Evolutionary conservation across 768 basidiomycete genomes (phyloP), one percentile per base, ranked within the genome.

Genomic region (Lepiota brunneoincarnata): DNA sequence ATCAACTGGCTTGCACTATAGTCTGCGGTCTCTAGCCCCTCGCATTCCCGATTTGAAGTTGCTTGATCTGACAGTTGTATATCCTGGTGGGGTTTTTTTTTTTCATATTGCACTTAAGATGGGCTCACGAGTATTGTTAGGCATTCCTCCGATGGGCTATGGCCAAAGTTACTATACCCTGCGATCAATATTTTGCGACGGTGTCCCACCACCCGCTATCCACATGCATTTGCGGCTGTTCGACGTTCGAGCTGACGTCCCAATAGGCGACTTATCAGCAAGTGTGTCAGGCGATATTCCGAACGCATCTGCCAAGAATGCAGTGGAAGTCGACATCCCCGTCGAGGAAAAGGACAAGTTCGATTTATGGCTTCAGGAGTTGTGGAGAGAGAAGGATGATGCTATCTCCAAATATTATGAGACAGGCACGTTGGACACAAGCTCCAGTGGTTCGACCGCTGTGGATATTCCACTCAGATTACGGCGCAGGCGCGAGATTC

Each of bases 111-210:
- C 41, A 10, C 51, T 15, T 23, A 57, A 28, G 58, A 46, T 41
- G 6, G 38, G 49, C 51, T 64, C 17, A 66, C 45, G 18, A 18
- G 24, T 10, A 10, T 48, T 35, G 37, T 40, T 55, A 91, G 89
- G 89, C 9, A 80, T 96, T 37, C 92, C 93, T 14, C 78, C 82
- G 2, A 76, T 80, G 62, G 85, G 83, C 26, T 94, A 90, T 63
- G 93, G 93, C 0, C 94, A 97, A 69, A 79, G 82, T 20, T 91
- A 86, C 67, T 98, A 96, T 68, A 94, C 92, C 38, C 72, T 98
- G 37, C 83, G 89, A 38, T 94, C 93, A 6, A 86, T 97, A 57
- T 97, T 96, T 70, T 77, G 87, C 54, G 77, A 86, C 58, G 80
- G 89, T 2, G 72, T 92, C 3, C 78, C 94, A 2, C 94, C 96